Evolutionary conservation across 1,284 basidiomycete species (phyloP).

Genomic region (Ganoderma sinense): DNA sequence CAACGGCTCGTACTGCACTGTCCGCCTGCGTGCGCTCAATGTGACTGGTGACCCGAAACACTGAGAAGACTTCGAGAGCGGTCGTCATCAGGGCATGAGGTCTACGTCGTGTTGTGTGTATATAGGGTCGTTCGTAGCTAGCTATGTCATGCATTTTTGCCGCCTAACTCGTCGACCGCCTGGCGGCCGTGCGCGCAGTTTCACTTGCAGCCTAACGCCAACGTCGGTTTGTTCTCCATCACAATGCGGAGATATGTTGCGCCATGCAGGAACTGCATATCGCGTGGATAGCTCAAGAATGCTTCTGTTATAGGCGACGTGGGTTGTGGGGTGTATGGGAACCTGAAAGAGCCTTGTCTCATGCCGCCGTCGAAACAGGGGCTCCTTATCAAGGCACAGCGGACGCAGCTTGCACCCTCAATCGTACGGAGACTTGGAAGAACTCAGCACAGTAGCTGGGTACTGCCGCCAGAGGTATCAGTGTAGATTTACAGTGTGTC

Average conservation of each 20-base stretch:
- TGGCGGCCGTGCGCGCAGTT: neutral
- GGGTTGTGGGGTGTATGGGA: neutral
- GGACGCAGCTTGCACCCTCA: neutral
- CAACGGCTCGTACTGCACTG: conserved; percentile 65
- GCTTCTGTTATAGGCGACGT: neutral
- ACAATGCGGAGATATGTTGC: neutral
- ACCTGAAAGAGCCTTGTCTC: neutral
- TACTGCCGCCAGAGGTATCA: too few relatives aligned
- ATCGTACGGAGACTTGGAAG: too few relatives aligned
- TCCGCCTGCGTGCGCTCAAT: conserved; percentile 65
- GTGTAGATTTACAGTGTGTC: neutral
- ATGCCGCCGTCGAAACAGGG: neutral
- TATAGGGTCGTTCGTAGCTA: neutral
- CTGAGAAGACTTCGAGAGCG: conserved; percentile 65
- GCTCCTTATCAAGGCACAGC: neutral
- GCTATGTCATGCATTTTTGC: neutral
- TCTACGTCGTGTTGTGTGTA: neutral
- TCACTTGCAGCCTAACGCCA: neutral
- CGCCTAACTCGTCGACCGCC: neutral
- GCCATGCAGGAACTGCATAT: neutral
- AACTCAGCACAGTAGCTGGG: too few relatives aligned
- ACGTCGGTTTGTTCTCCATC: neutral
- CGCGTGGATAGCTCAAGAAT: neutral
- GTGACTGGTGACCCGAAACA: conserved; percentile 62
- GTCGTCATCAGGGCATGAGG: conserved; percentile 40